A percentile compares a stretch with the other conserved stretches of the same genome.
Conservation (phyloP, 306 rosid genomes). For the Trifolium dubium region DNA sequence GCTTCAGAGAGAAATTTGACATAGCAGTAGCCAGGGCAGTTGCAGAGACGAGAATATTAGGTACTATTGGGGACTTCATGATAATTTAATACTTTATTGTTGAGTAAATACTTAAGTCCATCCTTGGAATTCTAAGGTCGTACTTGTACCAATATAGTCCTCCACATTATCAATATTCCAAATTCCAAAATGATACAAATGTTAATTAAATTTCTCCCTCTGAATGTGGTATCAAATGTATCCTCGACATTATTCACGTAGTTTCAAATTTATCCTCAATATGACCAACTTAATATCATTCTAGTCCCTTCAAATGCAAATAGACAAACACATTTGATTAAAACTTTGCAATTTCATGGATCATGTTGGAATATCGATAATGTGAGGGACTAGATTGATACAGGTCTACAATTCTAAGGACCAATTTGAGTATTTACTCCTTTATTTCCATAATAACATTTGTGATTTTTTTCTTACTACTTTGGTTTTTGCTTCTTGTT, state of each 20-base stretch:
- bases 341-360: not conserved
- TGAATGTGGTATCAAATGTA: not conserved
- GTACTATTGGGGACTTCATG: constrained; percentile 43
- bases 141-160: not conserved
- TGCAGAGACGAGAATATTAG: constrained; percentile 88
- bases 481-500: constrained; percentile 37
- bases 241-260: not conserved
- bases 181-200: not conserved
- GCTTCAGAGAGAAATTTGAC: constrained; percentile 81
- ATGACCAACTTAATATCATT: not conserved
- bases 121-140: not conserved
- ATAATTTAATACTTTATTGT: constrained; percentile 17
- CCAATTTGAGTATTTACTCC: not conserved
- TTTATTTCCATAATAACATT: not conserved
- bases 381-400: not conserved
- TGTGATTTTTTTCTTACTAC: constrained; percentile 19
- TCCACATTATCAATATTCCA: not conserved
- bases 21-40: constrained; percentile 93
- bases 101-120: not conserved
- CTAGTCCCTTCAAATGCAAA: not conserved
- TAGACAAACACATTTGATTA: not conserved
- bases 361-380: not conserved
- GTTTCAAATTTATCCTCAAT: not conserved
- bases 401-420: not conserved
- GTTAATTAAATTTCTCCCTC: not conserved